Conservation (phyloP, 805 yeast species). For the Cyberlindnera veronae region DNA sequence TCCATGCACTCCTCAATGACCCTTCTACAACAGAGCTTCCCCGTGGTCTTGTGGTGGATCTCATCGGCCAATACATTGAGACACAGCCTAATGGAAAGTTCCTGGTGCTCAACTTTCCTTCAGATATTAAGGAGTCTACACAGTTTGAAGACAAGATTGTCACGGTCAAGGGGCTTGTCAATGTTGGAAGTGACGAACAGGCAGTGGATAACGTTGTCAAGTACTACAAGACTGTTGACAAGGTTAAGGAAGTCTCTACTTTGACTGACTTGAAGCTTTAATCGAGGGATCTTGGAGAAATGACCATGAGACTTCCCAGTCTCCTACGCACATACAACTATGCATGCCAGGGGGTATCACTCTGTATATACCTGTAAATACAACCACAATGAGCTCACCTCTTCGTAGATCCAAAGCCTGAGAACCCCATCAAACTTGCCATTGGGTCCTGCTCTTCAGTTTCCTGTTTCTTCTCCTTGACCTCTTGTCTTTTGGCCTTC, state of each 20-base stretch:
- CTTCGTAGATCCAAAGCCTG: slow-evolving; percentile 51
- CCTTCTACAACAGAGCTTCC: slow-evolving; percentile 31
- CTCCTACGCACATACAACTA: too few relatives aligned
- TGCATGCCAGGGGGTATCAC: too few relatives aligned
- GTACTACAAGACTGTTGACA: slow-evolving; percentile 66
- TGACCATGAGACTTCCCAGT: too few relatives aligned
- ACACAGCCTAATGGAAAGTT: slow-evolving; percentile 32
- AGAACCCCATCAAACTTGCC: slow-evolving; percentile 54
- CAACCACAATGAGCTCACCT: slow-evolving; percentile 9
- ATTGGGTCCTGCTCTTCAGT: slow-evolving; percentile 25
- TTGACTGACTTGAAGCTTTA: slow-evolving; percentile 5
- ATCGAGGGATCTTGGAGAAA: too few relatives aligned
- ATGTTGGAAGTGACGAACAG: slow-evolving; percentile 29
- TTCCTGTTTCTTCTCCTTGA: slow-evolving; percentile 15
- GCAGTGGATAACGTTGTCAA: slow-evolving; percentile 46
- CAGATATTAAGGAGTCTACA: slow-evolving; percentile 59
- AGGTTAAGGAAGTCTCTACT: slow-evolving; percentile 30
- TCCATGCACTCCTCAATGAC: slow-evolving; percentile 47
- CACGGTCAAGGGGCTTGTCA: slow-evolving; percentile 39
- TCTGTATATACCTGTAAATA: slow-evolving; percentile 1
- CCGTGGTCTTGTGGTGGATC: slow-evolving; percentile 32
- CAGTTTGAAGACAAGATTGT: slow-evolving; percentile 71
- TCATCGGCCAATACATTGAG: slow-evolving; percentile 31
- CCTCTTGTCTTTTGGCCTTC: slow-evolving; percentile 18
- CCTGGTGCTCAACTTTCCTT: slow-evolving; percentile 57